Conservation (phyloP, 1,139 yeast species). For the Waltiozyma solani region DNA sequence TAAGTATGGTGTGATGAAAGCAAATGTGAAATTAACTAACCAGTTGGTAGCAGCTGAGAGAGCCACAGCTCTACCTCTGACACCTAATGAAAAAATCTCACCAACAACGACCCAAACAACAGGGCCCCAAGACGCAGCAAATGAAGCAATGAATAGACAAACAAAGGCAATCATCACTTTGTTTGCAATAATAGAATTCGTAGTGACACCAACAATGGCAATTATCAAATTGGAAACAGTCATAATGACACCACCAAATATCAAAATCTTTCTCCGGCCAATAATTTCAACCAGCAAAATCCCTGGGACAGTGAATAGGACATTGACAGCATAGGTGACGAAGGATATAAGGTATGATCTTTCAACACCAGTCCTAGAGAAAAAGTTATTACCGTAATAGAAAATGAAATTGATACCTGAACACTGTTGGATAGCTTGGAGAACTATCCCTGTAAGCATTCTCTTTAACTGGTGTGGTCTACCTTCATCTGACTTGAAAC, state of each 20-base stretch:
- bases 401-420: slow-evolving; percentile 74
- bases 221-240: slow-evolving; percentile 48
- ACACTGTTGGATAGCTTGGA: slow-evolving; percentile 68
- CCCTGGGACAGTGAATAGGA: slow-evolving; percentile 61
- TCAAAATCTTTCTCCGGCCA: slow-evolving; percentile 53
- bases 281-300: slow-evolving; percentile 55
- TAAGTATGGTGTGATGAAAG: slow-evolving; percentile 66
- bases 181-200: slow-evolving; percentile 41
- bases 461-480: slow-evolving; percentile 54
- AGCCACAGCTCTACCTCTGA: slow-evolving; percentile 74
- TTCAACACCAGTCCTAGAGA: slow-evolving; percentile 47
- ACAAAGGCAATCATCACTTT: slow-evolving; percentile 71
- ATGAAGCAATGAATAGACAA: slow-evolving; percentile 68
- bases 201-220: slow-evolving; percentile 54
- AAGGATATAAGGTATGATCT: slow-evolving; percentile 59
- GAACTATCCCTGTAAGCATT: slow-evolving; percentile 56
- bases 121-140: slow-evolving; percentile 88
- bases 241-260: slow-evolving; percentile 62
- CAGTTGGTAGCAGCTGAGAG: slow-evolving; percentile 72
- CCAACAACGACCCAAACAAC: slow-evolving; percentile 71
- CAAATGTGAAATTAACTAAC: slow-evolving; percentile 71
- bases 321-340: slow-evolving; percentile 64
- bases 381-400: slow-evolving; percentile 70
- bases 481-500: slow-evolving; percentile 58
- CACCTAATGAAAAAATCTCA: slow-evolving; percentile 71